Percentiles rank a stretch among this genome's conserved stretches.
These are phyloP conservation scores for Marasmius sp. DNA, from an alignment of 1,284 basidiomycete genomes.

Conservation along the genomic window DNA sequence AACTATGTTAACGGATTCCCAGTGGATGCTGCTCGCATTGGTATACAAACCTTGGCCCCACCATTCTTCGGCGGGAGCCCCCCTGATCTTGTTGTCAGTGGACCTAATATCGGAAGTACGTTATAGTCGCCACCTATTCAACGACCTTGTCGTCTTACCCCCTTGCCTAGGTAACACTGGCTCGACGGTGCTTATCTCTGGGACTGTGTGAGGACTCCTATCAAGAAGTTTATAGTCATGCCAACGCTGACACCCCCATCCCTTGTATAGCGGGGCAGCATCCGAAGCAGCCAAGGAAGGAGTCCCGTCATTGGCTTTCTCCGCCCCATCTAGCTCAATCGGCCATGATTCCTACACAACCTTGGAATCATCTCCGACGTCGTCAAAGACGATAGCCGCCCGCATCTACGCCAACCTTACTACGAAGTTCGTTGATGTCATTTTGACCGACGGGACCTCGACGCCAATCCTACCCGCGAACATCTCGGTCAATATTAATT, in stretches of 20 bases:
- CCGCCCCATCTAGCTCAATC: slow-evolving; percentile 29
- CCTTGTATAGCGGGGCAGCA: slow-evolving; percentile 36
- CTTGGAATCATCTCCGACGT: slow-evolving; percentile 29
- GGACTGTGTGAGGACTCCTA: slow-evolving; percentile 35
- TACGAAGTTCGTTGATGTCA: slow-evolving; percentile 28
- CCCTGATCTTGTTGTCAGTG: slow-evolving; percentile 44
- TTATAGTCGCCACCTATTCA: neutral
- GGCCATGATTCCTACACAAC: slow-evolving; percentile 38
- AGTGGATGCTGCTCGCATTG: slow-evolving; percentile 35
- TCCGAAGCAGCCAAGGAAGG: slow-evolving; percentile 36
- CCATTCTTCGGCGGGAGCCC: slow-evolving; percentile 29
- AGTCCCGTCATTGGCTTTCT: slow-evolving; percentile 41
- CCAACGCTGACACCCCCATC: neutral
- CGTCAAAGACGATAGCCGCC: slow-evolving; percentile 28
- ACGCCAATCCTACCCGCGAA: slow-evolving; percentile 38
- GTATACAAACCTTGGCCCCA: slow-evolving; percentile 37
- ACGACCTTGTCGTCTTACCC: neutral
- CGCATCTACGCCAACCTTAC: slow-evolving; percentile 35
- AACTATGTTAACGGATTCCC: slow-evolving; percentile 32
- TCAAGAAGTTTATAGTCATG: neutral
- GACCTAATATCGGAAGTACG: slow-evolving; percentile 42
- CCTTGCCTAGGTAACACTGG: slow-evolving; percentile 31
- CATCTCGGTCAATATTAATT: slow-evolving; percentile 52
- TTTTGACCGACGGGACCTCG: slow-evolving; percentile 21
- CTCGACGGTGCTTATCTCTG: slow-evolving; percentile 29